Evolutionary conservation across 305 asterid genomes (phyloP).

Genomic region (Nicotiana rustica): DNA sequence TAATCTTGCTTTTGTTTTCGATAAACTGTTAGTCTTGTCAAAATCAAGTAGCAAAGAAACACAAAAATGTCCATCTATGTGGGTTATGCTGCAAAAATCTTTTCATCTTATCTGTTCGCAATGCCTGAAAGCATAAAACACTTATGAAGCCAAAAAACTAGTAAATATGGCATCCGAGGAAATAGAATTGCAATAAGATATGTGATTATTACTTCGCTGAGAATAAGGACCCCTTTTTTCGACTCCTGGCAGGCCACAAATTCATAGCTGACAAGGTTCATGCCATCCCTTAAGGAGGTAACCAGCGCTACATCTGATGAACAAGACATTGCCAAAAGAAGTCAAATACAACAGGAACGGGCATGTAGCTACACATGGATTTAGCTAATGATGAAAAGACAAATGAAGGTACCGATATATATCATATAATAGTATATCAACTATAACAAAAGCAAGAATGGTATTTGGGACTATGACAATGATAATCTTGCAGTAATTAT

Average conservation of each 20-base stretch:
- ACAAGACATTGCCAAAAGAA: conserved; percentile 34
- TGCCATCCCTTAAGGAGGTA: conserved; percentile 96
- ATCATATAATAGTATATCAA: conserved; percentile 5
- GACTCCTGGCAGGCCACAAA: conserved; percentile 94
- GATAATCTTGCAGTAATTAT: neutral
- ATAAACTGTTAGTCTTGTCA: neutral
- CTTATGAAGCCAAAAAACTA: neutral
- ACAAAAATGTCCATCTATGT: neutral
- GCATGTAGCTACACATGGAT: conserved; percentile 40
- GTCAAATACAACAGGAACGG: conserved; percentile 44
- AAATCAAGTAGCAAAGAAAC: conserved; percentile 3
- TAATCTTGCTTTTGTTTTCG: neutral
- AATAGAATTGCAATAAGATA: conserved; percentile 33
- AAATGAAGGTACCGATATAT: neutral
- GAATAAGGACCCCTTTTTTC: conserved; percentile 90
- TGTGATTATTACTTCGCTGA: conserved; percentile 71
- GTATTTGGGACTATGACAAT: neutral
- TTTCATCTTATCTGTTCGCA: neutral
- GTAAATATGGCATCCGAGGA: neutral
- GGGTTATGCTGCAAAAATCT: neutral
- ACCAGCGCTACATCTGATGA: conserved; percentile 88
- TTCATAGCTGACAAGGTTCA: conserved; percentile 98
- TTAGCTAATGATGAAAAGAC: conserved; percentile 31
- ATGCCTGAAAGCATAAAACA: neutral
- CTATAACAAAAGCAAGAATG: neutral